These are phyloP conservation scores for Neofusicoccum ribis DNA, from an alignment of 2,329 filamentous ascomycete species.

Conservation along the genomic window DNA sequence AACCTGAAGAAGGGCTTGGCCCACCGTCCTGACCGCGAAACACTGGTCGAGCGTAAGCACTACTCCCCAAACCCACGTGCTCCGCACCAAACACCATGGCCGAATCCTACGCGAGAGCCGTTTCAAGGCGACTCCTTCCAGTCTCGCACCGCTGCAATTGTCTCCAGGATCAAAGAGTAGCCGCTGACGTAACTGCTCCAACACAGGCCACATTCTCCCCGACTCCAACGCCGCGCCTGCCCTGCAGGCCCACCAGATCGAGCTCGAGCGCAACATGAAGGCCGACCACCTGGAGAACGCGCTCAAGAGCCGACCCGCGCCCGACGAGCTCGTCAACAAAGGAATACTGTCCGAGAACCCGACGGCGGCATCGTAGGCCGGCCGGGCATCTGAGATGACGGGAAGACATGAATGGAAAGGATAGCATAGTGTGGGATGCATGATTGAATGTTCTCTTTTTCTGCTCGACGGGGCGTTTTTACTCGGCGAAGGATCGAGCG, in stretches of 20 bases:
- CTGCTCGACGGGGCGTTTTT: background rate
- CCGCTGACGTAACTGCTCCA: background rate
- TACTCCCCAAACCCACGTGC: constrained; percentile 14
- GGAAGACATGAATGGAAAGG: background rate
- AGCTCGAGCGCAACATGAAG: constrained; percentile 86
- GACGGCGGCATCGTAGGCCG: background rate
- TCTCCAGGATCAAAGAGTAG: background rate
- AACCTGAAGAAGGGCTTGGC: constrained; percentile 65
- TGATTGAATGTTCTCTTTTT: constrained; percentile 12
- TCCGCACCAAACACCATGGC: background rate
- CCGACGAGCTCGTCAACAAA: constrained; percentile 73
- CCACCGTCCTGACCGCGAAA: constrained; percentile 66
- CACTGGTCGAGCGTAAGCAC: constrained; percentile 73
- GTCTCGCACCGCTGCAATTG: background rate
- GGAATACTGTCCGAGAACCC: constrained; percentile 65
- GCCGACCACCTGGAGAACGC: constrained; percentile 85
- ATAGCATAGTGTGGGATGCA: background rate
- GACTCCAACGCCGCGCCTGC: constrained; percentile 75
- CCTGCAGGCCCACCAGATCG: constrained; percentile 76
- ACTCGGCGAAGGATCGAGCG: background rate
- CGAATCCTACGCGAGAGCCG: background rate
- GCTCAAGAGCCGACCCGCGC: constrained; percentile 73
- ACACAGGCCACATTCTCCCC: constrained; percentile 80
- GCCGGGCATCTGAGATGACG: background rate
- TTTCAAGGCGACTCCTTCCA: background rate